Conservation (phyloP, 2,329 filamentous ascomycete species). For the Claviceps arundinis region DNA sequence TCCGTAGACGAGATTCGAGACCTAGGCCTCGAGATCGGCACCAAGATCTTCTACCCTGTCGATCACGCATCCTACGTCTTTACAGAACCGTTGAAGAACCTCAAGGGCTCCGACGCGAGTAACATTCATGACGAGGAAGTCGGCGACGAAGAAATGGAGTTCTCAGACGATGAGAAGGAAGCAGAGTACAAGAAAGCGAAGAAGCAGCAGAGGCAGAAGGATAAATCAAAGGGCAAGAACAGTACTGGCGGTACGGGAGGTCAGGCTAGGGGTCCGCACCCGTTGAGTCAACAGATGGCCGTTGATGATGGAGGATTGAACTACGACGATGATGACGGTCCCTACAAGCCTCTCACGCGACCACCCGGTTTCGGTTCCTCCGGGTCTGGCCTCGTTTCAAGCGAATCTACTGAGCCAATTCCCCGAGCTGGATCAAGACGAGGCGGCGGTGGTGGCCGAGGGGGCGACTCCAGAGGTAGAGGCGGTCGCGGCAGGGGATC, state of each 20-base stretch:
- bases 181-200: constrained; percentile 60
- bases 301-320: constrained; percentile 36
- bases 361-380: constrained; percentile 45
- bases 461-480: constrained; percentile 24
- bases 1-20: constrained; percentile 54
- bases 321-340: constrained; percentile 56
- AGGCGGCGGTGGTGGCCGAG: constrained; percentile 24
- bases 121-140: constrained; percentile 93
- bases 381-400: constrained; percentile 27
- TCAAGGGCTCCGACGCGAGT: constrained; percentile 87
- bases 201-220: constrained; percentile 56
- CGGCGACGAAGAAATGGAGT: constrained; percentile 75
- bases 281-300: constrained; percentile 26
- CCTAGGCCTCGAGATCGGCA: constrained; percentile 53
- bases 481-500: constrained; percentile 28
- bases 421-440: constrained; percentile 11
- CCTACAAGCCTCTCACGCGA: constrained; percentile 58
- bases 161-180: constrained; percentile 93
- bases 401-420: constrained; percentile 23
- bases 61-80: constrained; percentile 74
- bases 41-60: constrained; percentile 66
- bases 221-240: constrained; percentile 29
- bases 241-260: constrained; percentile 19
- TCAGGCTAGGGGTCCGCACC: constrained; percentile 24
- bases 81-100: constrained; percentile 62